Conservation (phyloP, 768 basidiomycete species). For the Auricularia cornea region DNA sequence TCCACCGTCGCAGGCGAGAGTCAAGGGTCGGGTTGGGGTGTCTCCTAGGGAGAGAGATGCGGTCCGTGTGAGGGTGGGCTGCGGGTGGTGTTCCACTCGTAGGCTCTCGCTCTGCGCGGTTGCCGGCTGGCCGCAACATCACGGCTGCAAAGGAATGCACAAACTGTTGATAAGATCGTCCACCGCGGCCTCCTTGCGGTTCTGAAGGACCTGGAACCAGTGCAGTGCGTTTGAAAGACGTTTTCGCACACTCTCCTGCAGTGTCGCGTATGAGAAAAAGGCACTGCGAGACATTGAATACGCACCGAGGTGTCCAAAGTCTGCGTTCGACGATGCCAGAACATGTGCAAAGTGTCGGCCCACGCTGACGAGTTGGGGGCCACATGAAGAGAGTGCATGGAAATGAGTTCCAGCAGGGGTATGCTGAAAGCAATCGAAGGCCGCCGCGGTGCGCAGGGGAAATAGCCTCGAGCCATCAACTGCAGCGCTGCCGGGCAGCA, state of each 20-base stretch:
- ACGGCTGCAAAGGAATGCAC: no score
- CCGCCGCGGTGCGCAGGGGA: slow-evolving; percentile 3
- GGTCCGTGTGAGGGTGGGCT: no score
- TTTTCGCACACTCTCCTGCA: neutral
- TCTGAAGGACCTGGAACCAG: neutral
- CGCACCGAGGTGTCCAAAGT: neutral
- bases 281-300: no score
- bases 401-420: neutral
- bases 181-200: neutral
- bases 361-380: neutral
- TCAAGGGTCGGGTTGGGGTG: no score
- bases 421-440: neutral
- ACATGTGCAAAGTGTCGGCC: neutral
- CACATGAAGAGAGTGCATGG: neutral
- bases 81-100: no score
- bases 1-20: no score
- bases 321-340: neutral
- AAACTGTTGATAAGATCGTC: neutral
- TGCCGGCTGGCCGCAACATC: no score
- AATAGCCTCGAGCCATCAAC: neutral
- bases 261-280: no score
- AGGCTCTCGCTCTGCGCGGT: no score
- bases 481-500: neutral
- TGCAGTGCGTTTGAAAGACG: neutral
- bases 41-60: no score